These are phyloP conservation scores for Triangularia setosa DNA, from an alignment of 2,329 filamentous ascomycete species.

Conservation along the genomic window DNA sequence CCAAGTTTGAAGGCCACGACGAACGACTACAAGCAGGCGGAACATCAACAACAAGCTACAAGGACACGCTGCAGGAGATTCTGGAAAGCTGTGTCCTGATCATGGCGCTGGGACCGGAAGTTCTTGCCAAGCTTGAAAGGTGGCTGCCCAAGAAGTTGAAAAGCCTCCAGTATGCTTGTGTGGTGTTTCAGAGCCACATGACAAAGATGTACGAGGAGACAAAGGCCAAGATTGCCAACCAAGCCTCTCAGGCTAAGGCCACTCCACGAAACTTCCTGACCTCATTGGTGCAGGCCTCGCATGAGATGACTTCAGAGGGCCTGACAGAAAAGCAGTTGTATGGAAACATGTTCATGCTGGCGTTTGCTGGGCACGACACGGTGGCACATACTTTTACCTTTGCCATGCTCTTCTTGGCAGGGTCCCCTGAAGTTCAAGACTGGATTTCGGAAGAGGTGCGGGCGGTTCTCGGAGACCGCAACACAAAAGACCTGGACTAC, in stretches of 20 bases:
- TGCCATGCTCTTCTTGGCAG: constrained; percentile 41
- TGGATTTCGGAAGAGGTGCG: constrained; percentile 42
- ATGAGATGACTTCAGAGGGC: constrained; percentile 8
- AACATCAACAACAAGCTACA: constrained; percentile 25
- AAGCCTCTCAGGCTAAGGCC: neutral
- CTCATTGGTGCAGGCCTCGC: constrained; percentile 12
- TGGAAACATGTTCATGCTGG: constrained; percentile 47
- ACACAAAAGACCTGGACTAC: constrained; percentile 33
- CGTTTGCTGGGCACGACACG: constrained; percentile 50
- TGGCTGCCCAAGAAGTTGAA: constrained; percentile 45
- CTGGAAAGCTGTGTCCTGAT: constrained; percentile 32
- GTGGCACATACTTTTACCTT: constrained; percentile 44
- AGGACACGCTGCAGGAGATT: constrained; percentile 28
- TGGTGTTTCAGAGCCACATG: constrained; percentile 29
- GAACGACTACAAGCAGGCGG: constrained; percentile 15
- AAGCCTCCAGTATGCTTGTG: constrained; percentile 24
- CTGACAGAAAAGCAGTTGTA: constrained; percentile 43
- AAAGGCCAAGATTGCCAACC: constrained; percentile 14
- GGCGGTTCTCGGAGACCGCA: constrained; percentile 22
- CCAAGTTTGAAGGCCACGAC: constrained; percentile 29
- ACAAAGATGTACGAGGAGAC: constrained; percentile 31
- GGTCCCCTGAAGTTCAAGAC: constrained; percentile 41
- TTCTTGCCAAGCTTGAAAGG: constrained; percentile 34
- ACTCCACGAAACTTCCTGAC: constrained; percentile 10
- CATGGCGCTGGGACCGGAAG: constrained; percentile 26